These are phyloP conservation scores for Fraxinus americana DNA, from an alignment of 257 asterid genomes.

Conservation along the genomic window DNA sequence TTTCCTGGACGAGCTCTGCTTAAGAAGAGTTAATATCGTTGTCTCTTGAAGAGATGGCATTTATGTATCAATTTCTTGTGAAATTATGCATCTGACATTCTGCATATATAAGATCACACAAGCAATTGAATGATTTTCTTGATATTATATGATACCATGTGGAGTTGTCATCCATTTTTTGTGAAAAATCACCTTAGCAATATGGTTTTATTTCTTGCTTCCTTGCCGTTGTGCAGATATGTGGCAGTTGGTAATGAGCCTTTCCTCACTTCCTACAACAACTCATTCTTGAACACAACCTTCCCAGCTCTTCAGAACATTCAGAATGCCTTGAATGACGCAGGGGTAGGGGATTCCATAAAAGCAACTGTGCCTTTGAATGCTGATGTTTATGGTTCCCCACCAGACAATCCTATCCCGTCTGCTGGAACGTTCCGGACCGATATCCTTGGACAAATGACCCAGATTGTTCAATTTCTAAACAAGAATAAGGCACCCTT, in stretches of 20 bases:
- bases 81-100: background rate
- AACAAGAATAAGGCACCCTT: conserved; percentile 70
- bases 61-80: background rate
- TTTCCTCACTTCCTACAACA: conserved; percentile 68
- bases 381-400: conserved; percentile 77
- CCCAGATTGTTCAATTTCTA: conserved; percentile 67
- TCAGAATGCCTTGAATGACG: conserved; percentile 70
- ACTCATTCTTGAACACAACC: conserved; percentile 65
- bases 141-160: background rate
- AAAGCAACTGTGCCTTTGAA: conserved; percentile 79
- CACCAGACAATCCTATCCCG: conserved; percentile 57
- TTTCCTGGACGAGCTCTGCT: background rate
- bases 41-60: background rate
- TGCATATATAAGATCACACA: background rate
- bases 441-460: conserved; percentile 56
- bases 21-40: background rate
- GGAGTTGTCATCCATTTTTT: background rate
- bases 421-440: conserved; percentile 69
- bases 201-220: background rate
- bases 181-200: background rate
- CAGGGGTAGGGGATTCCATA: conserved; percentile 60
- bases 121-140: background rate
- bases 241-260: conserved; percentile 92
- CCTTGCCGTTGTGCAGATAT: conserved; percentile 45
- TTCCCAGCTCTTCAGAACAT: conserved; percentile 86